Base-by-base conservation (phyloP, 768 basidiomycete genomes). In the Lentinula aciculospora region DNA sequence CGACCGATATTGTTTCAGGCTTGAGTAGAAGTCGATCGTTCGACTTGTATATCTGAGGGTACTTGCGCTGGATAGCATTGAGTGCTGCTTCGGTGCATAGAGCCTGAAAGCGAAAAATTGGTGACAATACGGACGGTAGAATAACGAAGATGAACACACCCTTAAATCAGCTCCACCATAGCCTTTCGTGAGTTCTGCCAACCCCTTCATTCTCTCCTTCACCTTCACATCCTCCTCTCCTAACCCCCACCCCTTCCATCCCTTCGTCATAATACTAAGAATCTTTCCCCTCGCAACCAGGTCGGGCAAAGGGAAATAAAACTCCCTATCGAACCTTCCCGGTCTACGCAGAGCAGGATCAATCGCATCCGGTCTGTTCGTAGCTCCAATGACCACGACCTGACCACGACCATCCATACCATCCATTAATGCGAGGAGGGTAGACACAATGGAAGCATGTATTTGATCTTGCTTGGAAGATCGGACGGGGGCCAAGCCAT, bases 401-500 rank as follows among this genome's bases (percentile, higher is more conserved):
- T 98, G 94, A 1, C 94, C 95, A 53, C 97, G 83, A 1, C 95
- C 95, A 61, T 99, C 97, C 96, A 98, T 98, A 44, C 96, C 97
- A 69, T 98, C 97, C 97, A 98, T 98, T 44, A 98, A 79, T 2
- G 97, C 96, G 2, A 99, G 78, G 8, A 98, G 79, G 0, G 97
- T 98, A 51, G 91, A 93, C 6, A 99, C 97, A 62, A 99, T 94
- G 28, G 92, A 94, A 1, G 97, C 97, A 68, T 98, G 97, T 56
- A 98, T 98, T 71, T 99, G 96, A 68, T 98, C 97, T 66, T 98
- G 97, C 67, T 98, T 98, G 17, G 92, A 91, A n/a, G 94, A 96
- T 46, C 97, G 88, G 2, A 98, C 96, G 1, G 97, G 97, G 12
- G 97, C 97, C 19, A 99, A 84, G 62, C 96, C 97, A 67, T 99